A percentile compares a stretch with the other conserved stretches of the same genome.
phyloP scores from a whole-genome alignment of 2,329 filamentous ascomycete species.

The Phyllachora maydis region DNA sequence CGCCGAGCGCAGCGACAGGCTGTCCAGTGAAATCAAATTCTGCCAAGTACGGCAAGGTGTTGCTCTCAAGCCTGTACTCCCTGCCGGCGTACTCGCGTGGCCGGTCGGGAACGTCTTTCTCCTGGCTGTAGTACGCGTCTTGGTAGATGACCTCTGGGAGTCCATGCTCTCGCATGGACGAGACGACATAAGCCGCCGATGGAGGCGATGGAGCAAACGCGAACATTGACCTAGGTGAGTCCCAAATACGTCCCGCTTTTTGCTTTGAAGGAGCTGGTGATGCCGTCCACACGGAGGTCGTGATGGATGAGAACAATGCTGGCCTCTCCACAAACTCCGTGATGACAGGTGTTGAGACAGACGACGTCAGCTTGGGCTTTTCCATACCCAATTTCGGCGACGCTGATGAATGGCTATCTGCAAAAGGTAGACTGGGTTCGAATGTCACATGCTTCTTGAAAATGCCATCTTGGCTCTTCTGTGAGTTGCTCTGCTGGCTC shows the following conservation, averaged over 20 bases:
- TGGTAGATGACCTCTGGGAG: slow-evolving; percentile 59
- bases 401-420: background rate
- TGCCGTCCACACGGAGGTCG: no score
- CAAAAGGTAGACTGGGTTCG: background rate
- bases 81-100: slow-evolving; percentile 69
- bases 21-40: slow-evolving; percentile 47
- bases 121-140: slow-evolving; percentile 68
- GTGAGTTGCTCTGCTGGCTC: slow-evolving; percentile 43
- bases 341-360: no score
- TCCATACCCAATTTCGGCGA: background rate
- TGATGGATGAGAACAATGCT: background rate
- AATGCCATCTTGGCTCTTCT: slow-evolving; percentile 19
- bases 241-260: slow-evolving; percentile 4
- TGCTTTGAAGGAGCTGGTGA: background rate
- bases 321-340: no score
- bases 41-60: slow-evolving; percentile 59
- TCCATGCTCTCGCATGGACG: slow-evolving; percentile 33
- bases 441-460: slow-evolving; percentile 15
- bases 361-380: slow-evolving; percentile 1
- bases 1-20: slow-evolving; percentile 32
- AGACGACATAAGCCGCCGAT: slow-evolving; percentile 19
- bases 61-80: slow-evolving; percentile 61
- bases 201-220: slow-evolving; percentile 13
- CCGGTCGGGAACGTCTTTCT: slow-evolving; percentile 61
- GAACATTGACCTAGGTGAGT: slow-evolving; percentile 9